Conservation (phyloP, 2,329 filamentous ascomycete genomes). For the Verticillium klebahnii region DNA sequence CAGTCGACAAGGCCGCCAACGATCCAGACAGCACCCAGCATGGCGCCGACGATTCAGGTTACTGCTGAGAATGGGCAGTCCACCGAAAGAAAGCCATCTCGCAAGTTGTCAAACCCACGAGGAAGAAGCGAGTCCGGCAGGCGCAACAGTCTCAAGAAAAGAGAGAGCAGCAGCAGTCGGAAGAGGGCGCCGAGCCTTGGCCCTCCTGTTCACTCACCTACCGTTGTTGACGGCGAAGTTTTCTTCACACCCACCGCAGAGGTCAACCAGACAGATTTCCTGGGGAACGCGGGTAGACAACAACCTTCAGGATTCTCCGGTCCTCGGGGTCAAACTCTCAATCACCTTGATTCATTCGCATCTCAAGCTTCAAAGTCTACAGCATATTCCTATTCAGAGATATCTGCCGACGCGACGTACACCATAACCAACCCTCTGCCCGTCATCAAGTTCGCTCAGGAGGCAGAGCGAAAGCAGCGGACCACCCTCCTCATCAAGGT, state of each 20-base stretch:
- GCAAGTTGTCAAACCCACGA: constrained; percentile 28
- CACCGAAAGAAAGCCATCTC: constrained; percentile 28
- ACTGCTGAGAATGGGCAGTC: constrained; percentile 57
- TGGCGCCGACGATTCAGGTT: constrained; percentile 70
- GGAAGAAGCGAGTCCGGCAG: constrained; percentile 42
- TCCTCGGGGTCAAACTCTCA: constrained; percentile 35
- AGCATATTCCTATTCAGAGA: constrained; percentile 33
- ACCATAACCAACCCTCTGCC: constrained; percentile 44
- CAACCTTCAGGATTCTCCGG: constrained; percentile 36
- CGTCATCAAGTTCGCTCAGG: constrained; percentile 49
- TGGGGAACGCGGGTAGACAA: constrained; percentile 33
- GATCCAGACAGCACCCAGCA: constrained; percentile 35
- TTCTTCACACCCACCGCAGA: constrained; percentile 42
- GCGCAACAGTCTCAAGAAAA: constrained; percentile 49
- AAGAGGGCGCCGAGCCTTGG: constrained; percentile 40
- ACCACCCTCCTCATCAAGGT: constrained; percentile 63
- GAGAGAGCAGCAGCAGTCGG: constrained; percentile 44
- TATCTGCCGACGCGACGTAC: constrained; percentile 34
- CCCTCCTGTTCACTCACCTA: constrained; percentile 31
- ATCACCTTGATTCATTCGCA: constrained; percentile 40
- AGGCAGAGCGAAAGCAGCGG: constrained; percentile 45
- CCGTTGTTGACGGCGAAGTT: constrained; percentile 44
- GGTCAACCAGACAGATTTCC: constrained; percentile 39
- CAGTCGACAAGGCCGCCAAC: constrained; percentile 29
- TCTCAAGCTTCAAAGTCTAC: constrained; percentile 34